Conservation (phyloP, 257 asterid species). For the Nicotiana attenuata region DNA sequence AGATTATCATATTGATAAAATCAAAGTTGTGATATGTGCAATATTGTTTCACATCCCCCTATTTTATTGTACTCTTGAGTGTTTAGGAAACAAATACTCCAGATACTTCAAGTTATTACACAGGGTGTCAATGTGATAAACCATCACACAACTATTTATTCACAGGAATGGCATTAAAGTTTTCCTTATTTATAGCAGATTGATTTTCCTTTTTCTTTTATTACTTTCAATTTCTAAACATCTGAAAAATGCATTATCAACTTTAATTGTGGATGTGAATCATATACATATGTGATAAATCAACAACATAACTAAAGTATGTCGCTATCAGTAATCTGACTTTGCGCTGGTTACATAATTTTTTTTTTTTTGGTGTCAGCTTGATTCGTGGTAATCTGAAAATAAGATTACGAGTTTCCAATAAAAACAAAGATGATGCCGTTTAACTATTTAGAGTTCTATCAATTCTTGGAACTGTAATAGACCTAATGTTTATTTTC, state of each 20-base stretch:
- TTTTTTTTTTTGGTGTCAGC: background rate
- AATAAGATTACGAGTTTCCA: background rate
- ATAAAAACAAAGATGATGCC: background rate
- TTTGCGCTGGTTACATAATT: background rate
- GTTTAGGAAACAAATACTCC: background rate
- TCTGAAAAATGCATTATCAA: background rate
- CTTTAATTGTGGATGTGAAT: background rate
- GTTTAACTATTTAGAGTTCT: background rate
- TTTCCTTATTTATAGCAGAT: background rate
- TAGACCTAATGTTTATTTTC: background rate
- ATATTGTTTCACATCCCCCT: background rate
- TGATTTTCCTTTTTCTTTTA: background rate
- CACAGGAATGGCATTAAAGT: background rate
- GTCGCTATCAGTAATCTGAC: background rate
- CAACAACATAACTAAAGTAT: background rate
- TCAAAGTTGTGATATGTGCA: background rate
- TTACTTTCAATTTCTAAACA: background rate
- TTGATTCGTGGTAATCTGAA: background rate
- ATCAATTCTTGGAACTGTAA: background rate
- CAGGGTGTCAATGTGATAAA: background rate
- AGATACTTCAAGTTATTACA: background rate
- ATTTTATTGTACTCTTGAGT: background rate
- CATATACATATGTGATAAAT: background rate
- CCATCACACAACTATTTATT: background rate
- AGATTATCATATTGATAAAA: background rate